These are phyloP conservation scores for Zarea fungicola DNA, from an alignment of 2,329 filamentous ascomycete genomes.

Conservation along the genomic window DNA sequence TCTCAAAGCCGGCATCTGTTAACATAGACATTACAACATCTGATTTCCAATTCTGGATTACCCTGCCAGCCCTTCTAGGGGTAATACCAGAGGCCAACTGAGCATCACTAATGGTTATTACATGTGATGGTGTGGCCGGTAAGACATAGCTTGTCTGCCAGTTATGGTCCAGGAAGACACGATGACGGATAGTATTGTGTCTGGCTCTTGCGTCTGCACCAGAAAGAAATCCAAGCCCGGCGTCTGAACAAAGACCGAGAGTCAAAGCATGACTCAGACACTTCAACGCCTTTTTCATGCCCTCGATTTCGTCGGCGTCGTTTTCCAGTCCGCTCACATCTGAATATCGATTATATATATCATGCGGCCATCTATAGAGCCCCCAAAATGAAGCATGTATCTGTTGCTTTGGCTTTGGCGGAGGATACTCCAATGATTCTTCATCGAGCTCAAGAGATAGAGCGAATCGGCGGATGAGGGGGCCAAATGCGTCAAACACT, in stretches of 20 bases:
- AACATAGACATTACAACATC: conserved; percentile 33
- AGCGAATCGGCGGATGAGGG: conserved; percentile 57
- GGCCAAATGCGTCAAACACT: conserved; percentile 56
- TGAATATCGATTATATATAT: conserved; percentile 53
- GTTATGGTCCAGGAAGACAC: conserved; percentile 30
- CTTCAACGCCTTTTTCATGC: conserved; percentile 56
- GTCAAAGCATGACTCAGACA: conserved; percentile 52
- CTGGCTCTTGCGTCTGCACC: conserved; percentile 54
- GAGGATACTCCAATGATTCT: conserved; percentile 42
- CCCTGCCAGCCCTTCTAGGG: conserved; percentile 14
- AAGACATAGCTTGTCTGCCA: conserved; percentile 19
- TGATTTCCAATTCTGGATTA: conserved; percentile 25
- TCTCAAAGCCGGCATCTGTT: conserved; percentile 30
- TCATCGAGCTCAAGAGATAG: conserved; percentile 66
- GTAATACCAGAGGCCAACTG: conserved; percentile 1
- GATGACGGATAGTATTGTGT: conserved; percentile 31
- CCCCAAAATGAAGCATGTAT: conserved; percentile 57
- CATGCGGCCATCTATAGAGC: conserved; percentile 58
- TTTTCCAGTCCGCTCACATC: conserved; percentile 55
- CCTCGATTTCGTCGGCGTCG: conserved; percentile 57
- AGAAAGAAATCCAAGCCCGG: conserved; percentile 60
- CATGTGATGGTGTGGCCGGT: not conserved
- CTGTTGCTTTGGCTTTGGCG: conserved; percentile 51
- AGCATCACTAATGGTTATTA: conserved; percentile 10
- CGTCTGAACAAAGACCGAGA: conserved; percentile 63